A percentile compares a stretch with the other conserved stretches of the same genome.
Conservation (phyloP, 148 eudicot species). For the Cornus controversa region DNA sequence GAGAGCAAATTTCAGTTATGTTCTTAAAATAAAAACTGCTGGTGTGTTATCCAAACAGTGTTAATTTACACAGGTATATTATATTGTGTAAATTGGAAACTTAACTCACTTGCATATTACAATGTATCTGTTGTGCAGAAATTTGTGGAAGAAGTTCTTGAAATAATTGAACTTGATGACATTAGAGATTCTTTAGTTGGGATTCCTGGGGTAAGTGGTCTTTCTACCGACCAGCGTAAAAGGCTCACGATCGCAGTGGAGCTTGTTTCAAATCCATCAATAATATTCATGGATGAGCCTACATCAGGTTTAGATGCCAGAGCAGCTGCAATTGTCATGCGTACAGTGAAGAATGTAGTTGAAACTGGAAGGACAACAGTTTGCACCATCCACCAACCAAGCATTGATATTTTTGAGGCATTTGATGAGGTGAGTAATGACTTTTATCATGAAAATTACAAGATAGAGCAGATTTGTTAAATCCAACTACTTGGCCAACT, state of each 20-base stretch:
- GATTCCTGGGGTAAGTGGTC: constrained; percentile 41
- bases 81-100: background rate
- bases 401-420: constrained; percentile 59
- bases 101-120: background rate
- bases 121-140: constrained; percentile 19
- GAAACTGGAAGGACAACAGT: constrained; percentile 60
- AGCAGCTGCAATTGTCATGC: constrained; percentile 73
- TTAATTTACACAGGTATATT: background rate
- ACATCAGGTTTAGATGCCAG: constrained; percentile 77
- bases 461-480: background rate
- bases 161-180: constrained; percentile 44
- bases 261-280: constrained; percentile 66
- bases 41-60: background rate
- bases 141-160: constrained; percentile 46
- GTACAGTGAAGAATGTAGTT: constrained; percentile 53
- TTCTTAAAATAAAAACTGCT: background rate
- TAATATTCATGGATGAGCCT: constrained; percentile 76
- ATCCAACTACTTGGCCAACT: background rate
- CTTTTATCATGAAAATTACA: background rate
- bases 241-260: constrained; percentile 70
- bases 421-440: constrained; percentile 57
- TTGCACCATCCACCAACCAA: constrained; percentile 73
- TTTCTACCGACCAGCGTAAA: constrained; percentile 67
- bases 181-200: constrained; percentile 44
- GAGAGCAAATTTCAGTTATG: background rate